These are phyloP conservation scores for Neopestalotiopsis clavispora DNA, from an alignment of 2,329 filamentous ascomycete genomes.

Conservation along the genomic window DNA sequence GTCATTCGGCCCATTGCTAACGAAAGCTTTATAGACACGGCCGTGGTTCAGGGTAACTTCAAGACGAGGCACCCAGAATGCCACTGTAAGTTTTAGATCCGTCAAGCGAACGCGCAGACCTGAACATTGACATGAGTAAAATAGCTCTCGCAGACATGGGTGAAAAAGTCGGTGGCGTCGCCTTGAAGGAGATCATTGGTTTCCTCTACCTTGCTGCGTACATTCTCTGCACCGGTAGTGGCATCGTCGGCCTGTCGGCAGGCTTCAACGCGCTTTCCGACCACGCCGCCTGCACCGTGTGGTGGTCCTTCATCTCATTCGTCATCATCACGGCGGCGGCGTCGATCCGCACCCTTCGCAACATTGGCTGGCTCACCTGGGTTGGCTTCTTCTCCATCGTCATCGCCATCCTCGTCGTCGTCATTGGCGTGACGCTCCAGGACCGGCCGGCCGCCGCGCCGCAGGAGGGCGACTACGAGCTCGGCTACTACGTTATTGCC, in stretches of 20 bases:
- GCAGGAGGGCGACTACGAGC: conserved; percentile 59
- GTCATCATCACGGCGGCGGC: conserved; percentile 53
- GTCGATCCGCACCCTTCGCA: conserved; percentile 56
- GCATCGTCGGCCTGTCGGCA: conserved; percentile 63
- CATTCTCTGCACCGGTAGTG: conserved; percentile 59
- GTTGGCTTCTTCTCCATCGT: conserved; percentile 63
- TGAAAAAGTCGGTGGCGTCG: conserved; percentile 55
- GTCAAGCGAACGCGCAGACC: background rate
- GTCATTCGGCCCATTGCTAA: background rate
- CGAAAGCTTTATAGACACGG: conserved; percentile 32
- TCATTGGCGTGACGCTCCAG: conserved; percentile 59
- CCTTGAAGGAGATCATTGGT: conserved; percentile 58
- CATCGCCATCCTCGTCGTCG: conserved; percentile 59
- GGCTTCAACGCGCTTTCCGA: conserved; percentile 64
- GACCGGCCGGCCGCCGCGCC: conserved; percentile 65
- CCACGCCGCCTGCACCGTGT: conserved; percentile 64
- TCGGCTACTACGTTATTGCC: conserved; percentile 60
- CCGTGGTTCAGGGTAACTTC: conserved; percentile 44
- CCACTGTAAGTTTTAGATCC: conserved; percentile 30
- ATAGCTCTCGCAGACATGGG: conserved; percentile 58
- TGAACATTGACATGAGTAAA: background rate
- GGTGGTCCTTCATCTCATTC: conserved; percentile 59
- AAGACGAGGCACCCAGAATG: conserved; percentile 42
- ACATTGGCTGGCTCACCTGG: conserved; percentile 66
- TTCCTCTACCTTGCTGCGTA: conserved; percentile 62